phyloP scores from a whole-genome alignment of 192 early-diverging fungal genomes.

The Lunasporangiospora selenospora region DNA sequence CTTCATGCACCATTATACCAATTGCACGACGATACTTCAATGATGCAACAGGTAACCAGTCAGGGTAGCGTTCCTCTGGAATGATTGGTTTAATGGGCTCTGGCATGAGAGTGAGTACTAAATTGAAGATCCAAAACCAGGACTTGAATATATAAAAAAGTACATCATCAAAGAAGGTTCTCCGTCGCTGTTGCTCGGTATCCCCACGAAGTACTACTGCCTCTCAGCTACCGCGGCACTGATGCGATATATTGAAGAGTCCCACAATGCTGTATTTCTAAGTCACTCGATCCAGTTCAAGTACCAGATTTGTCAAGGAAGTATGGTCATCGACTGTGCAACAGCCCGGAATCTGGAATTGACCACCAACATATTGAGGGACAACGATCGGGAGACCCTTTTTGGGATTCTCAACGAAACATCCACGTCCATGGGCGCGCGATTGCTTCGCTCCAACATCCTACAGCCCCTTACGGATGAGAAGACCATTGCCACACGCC shows the following conservation, averaged over 20 bases:
- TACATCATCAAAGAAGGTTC: constrained; percentile 59
- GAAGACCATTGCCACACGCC: constrained; percentile 57
- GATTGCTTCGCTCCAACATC: constrained; percentile 77
- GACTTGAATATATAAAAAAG: constrained; percentile 45
- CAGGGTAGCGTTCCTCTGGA: background rate
- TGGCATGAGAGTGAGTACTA: constrained; percentile 23
- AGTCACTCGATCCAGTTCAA: constrained; percentile 64
- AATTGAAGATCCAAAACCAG: constrained; percentile 7
- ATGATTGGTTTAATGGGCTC: background rate
- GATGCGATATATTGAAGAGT: constrained; percentile 59
- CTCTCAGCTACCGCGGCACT: constrained; percentile 61
- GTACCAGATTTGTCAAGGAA: constrained; percentile 59
- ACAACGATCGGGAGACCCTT: constrained; percentile 56
- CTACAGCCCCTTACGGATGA: constrained; percentile 71
- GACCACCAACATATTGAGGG: constrained; percentile 54
- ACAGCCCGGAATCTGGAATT: constrained; percentile 72
- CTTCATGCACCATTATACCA: constrained; percentile 52
- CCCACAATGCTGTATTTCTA: constrained; percentile 56
- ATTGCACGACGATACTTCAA: constrained; percentile 67
- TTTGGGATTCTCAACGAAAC: constrained; percentile 70
- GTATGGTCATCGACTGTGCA: constrained; percentile 59
- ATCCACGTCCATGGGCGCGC: constrained; percentile 70
- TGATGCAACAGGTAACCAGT: constrained; percentile 49
- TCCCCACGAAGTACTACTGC: constrained; percentile 65
- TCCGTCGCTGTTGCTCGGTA: constrained; percentile 45